Base-by-base conservation (phyloP, 768 basidiomycete genomes). In the Clitopilus hobsonii region DNA sequence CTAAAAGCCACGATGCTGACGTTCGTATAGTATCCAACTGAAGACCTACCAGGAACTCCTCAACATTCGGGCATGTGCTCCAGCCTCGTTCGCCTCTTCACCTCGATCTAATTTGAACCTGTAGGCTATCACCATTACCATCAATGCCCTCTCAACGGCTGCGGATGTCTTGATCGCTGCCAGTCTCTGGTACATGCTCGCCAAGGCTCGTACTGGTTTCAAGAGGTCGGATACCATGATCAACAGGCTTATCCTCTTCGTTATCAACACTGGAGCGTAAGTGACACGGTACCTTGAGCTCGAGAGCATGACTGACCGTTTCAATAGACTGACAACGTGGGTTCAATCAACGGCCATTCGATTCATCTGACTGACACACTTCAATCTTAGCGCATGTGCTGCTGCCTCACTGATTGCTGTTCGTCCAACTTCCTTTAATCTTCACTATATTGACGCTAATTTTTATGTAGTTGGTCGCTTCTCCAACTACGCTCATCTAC, bases 161-260 rank as follows among this genome's bases (percentile, higher is more conserved):
- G 73, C 73, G 1, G 83, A 85, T 41, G 61, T 81, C 11, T 56
- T 78, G 7, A 84, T 84, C 30, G 81, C 83, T 0, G 51, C 55
- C 11, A 71, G 72, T n/a, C 71, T 84, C 2, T 78, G 76, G 52
- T 57, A 62, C 41, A 59, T 84, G 54, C 68, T 84, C 28, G 74
- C 79, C 11, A 66, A 55, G 14, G 75, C 80, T 1, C 71, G 80
- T 8, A 82, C 82, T 5, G 80, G 81, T 2, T 83, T 82, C 65
- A 72, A 69, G 49, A 77, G 67, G 54, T 76, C 78, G 6, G 81
- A 83, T 57, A 75, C 69, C 0, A 72, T 83, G 64, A 78, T 85
- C 56, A 81, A 70, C 54, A 74, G 69, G 53, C 57, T 84, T 55
- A 83, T 82, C 38, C 20, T 83, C n/a, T 84, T 81, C 62, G 74